Evolutionary conservation across 257 asterid species (phyloP).

Genomic region (Solanum arcanum): DNA sequence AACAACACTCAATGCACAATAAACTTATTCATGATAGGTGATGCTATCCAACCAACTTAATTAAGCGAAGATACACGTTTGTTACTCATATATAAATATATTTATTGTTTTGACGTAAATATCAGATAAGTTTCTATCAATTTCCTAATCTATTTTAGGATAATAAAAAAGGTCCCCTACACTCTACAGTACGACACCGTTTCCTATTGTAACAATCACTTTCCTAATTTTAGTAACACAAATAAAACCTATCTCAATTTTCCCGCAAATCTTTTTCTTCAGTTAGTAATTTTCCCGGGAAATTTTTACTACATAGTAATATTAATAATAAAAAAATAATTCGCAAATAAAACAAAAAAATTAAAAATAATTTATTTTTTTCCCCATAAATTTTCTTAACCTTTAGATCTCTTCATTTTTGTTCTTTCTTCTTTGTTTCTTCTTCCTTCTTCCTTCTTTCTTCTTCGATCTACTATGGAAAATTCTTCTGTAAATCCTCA

Average conservation of each 20-base stretch:
- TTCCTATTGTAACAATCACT: not conserved
- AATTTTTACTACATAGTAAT: not conserved
- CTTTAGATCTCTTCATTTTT: not conserved
- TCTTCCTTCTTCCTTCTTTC: not conserved
- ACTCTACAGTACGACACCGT: not conserved
- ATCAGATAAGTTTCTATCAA: not conserved
- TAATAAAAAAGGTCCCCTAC: not conserved
- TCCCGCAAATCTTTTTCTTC: constrained; percentile 11
- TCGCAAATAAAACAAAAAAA: not conserved
- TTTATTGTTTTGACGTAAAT: not conserved
- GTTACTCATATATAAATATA: too few species aligned
- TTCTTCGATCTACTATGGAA: constrained; percentile 11
- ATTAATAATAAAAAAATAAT: not conserved
- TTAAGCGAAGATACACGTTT: not conserved
- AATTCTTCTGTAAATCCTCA: not conserved
- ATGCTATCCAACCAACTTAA: not conserved
- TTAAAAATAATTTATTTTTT: not conserved
- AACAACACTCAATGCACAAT: not conserved
- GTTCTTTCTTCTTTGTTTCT: not conserved
- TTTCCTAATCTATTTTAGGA: not conserved
- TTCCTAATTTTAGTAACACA: not conserved
- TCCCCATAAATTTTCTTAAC: not conserved
- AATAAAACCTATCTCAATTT: not conserved
- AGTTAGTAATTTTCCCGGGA: constrained; percentile 30
- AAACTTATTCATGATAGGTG: not conserved